Evolutionary conservation across 2,329 filamentous ascomycete genomes (phyloP).

Genomic region (Diaporthe vaccinii): DNA sequence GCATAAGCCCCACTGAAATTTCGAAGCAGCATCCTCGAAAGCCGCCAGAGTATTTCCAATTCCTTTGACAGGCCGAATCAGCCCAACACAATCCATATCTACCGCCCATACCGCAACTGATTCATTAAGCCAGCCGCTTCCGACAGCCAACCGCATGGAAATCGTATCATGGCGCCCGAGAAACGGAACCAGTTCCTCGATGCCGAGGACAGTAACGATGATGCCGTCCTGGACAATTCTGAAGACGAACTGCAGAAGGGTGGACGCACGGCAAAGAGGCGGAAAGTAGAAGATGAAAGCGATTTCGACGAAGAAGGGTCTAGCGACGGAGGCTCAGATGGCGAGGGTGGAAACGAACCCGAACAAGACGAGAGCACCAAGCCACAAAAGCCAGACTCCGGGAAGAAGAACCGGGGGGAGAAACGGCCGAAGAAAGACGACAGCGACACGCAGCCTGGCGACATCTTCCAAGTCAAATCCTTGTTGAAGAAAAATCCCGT

Average conservation of each 20-base stretch:
- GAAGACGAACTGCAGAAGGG: slow-evolving; percentile 76
- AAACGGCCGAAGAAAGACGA: slow-evolving; percentile 47
- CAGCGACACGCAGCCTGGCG: slow-evolving; percentile 43
- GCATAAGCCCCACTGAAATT: slow-evolving; percentile 34
- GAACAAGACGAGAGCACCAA: slow-evolving; percentile 37
- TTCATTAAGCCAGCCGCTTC: slow-evolving; percentile 24
- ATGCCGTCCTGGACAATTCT: slow-evolving; percentile 72
- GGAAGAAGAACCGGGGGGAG: slow-evolving; percentile 40
- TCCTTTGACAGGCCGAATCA: slow-evolving; percentile 30
- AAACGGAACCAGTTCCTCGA: slow-evolving; percentile 82
- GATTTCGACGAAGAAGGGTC: slow-evolving; percentile 54
- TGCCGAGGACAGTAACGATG: slow-evolving; percentile 70
- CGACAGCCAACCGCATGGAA: neutral
- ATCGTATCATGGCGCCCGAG: slow-evolving; percentile 71
- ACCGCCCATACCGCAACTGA: neutral
- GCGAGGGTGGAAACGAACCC: slow-evolving; percentile 43
- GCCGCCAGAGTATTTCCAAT: slow-evolving; percentile 22
- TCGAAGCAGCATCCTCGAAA: slow-evolving; percentile 26
- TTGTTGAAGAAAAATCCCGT: slow-evolving; percentile 78
- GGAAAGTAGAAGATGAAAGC: slow-evolving; percentile 66
- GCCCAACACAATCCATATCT: slow-evolving; percentile 12
- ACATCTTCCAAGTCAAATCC: slow-evolving; percentile 52
- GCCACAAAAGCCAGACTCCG: neutral
- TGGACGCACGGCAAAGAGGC: slow-evolving; percentile 72
- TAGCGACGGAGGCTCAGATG: slow-evolving; percentile 53